Conservation (phyloP, 345 rosid species). For the Bruguiera gymnorhiza region DNA sequence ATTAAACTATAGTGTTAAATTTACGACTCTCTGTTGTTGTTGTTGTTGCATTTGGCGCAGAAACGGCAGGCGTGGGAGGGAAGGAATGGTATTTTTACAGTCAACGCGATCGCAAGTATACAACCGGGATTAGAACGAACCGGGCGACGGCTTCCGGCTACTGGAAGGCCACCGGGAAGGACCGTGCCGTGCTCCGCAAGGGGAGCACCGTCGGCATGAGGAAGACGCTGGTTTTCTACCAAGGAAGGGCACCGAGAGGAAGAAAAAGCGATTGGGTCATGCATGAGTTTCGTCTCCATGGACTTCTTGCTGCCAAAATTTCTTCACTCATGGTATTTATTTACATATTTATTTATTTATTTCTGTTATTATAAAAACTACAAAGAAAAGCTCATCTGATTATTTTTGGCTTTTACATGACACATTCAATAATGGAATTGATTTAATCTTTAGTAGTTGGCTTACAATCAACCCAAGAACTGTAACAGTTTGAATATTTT, state of each 20-base stretch:
- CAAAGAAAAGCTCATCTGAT: too few relatives aligned
- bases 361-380: too few relatives aligned
- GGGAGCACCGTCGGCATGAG: constrained; percentile 81
- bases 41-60: constrained; percentile 21
- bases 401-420: too few relatives aligned
- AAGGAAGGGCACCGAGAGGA: constrained; percentile 94
- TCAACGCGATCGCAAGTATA: constrained; percentile 77
- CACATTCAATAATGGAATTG: too few relatives aligned
- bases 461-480: too few relatives aligned
- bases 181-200: constrained; percentile 45
- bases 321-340: constrained; percentile 36
- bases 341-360: too few relatives aligned
- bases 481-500: too few relatives aligned
- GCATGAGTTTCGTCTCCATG: constrained; percentile 87
- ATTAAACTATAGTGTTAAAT: too few relatives aligned
- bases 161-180: constrained; percentile 98
- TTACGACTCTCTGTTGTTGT: too few relatives aligned
- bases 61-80: constrained; percentile 76
- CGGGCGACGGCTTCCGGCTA: constrained; percentile 82
- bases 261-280: constrained; percentile 79
- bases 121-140: constrained; percentile 83
- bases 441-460: too few relatives aligned
- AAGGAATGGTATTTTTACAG: constrained; percentile 92
- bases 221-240: constrained; percentile 85
- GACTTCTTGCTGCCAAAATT: constrained; percentile 33